Evolutionary conservation across 805 yeast genomes (phyloP), one percentile per base, ranked within the genome.

Genomic region (Saccharomycopsis oosterbeekiorum): DNA sequence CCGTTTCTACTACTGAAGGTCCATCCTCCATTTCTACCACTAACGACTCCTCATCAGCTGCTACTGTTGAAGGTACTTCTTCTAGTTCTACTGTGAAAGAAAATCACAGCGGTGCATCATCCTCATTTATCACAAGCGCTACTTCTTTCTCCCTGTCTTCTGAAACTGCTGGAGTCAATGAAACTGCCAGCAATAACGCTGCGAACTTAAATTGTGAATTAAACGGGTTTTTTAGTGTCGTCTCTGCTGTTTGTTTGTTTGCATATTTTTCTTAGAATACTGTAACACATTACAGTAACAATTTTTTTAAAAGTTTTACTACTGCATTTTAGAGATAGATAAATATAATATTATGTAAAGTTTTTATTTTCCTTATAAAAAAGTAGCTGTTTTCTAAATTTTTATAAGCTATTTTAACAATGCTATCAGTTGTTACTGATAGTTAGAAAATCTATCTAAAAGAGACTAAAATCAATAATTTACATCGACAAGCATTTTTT

Each of bases 331-430:
- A 37, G 41, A 37, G 15, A 37, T 37, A 37, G 41, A 37, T 37
- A 37, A 36, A 37, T 14, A 29, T 29, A 29, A 6, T 6, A 29
- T n/a, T n/a, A n/a, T n/a, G n/a, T n/a, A n/a, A n/a, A n/a, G n/a
- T n/a, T 6, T 29, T 4, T 29, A 6, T 29, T 29, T 29, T 29
- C 6, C 34, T 4, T 29, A 29, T 4, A 6, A 29, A 29, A 29
- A 29, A 29, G 69, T 86, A 84, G 51, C 80, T 80, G 43, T 79
- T 73, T 67, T 91, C 96, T 29, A 29, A 29, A 29, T 29, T 29
- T 3, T 29, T 4, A 29, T 29, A 6, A 4, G 34, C 34, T 29
- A n/a, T n/a, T n/a, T n/a, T n/a, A n/a, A n/a, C n/a, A n/a, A n/a
- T n/a, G n/a, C n/a, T n/a, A n/a, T n/a, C n/a, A n/a, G n/a, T n/a